phyloP scores from a whole-genome alignment of 1,284 basidiomycete species.

The Ceratobasidium papillatum region DNA sequence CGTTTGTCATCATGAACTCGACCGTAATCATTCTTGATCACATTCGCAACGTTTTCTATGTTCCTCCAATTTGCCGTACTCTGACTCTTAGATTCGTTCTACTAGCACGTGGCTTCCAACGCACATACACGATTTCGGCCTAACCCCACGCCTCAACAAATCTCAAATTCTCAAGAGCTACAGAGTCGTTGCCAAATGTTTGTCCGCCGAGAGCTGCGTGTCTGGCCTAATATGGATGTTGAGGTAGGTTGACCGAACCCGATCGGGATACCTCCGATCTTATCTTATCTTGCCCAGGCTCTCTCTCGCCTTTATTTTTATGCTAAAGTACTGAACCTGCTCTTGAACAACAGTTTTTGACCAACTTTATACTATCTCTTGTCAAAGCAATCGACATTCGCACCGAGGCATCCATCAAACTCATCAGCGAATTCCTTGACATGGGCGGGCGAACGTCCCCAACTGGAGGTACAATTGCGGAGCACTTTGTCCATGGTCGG shows the following conservation, averaged over 20 bases:
- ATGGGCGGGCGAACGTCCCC: conserved; percentile 60
- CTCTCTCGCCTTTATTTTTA: neutral
- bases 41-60: neutral
- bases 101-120: conserved; percentile 86
- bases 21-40: no score
- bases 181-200: conserved; percentile 79
- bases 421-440: conserved; percentile 86
- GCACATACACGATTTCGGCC: conserved; percentile 80
- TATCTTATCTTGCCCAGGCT: conserved; percentile 5
- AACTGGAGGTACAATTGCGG: conserved; percentile 69
- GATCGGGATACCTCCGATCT: neutral
- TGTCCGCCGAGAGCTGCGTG: conserved; percentile 80
- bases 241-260: conserved; percentile 63
- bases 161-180: conserved; percentile 74
- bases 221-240: conserved; percentile 84
- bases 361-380: conserved; percentile 79
- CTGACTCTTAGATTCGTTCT: neutral
- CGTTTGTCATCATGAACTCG: no score
- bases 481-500: conserved; percentile 89
- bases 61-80: neutral
- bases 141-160: conserved; percentile 81
- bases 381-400: conserved; percentile 90
- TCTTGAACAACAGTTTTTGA: conserved; percentile 54
- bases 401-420: conserved; percentile 81
- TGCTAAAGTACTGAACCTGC: neutral